Evolutionary conservation across 805 yeast genomes (phyloP).

Genomic region (Grigorovia yakushimaensis): DNA sequence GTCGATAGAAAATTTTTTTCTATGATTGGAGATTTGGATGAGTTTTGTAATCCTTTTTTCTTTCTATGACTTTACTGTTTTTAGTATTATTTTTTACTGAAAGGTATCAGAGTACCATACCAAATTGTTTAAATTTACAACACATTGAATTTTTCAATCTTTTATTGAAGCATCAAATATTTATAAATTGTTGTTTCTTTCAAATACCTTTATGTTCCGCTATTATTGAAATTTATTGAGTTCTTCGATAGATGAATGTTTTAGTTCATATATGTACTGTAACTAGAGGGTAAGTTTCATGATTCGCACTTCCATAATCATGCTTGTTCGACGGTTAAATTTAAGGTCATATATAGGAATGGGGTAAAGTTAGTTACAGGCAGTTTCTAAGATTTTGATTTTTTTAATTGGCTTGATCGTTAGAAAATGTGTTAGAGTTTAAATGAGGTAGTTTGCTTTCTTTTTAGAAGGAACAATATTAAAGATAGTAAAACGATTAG

Average conservation of each 20-base stretch:
- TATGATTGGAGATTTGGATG: too few relatives aligned
- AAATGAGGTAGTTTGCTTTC: constrained; percentile 1
- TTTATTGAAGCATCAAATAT: too few relatives aligned
- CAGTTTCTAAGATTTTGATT: too few relatives aligned
- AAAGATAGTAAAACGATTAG: too few relatives aligned
- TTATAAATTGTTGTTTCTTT: too few relatives aligned
- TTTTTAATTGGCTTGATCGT: neutral
- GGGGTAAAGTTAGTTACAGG: neutral
- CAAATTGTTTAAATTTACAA: neutral
- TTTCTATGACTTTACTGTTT: neutral
- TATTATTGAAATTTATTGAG: constrained; percentile 9
- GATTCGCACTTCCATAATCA: constrained; percentile 26
- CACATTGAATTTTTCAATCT: neutral
- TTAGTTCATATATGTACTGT: constrained; percentile 18
- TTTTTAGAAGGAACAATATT: too few relatives aligned
- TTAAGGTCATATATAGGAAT: constrained; percentile 13
- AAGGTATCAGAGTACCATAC: neutral
- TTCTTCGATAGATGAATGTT: constrained; percentile 13
- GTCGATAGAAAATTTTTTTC: too few relatives aligned
- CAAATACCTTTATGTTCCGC: constrained; percentile 1
- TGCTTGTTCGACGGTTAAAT: constrained; percentile 10
- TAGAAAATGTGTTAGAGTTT: neutral
- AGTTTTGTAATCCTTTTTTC: neutral
- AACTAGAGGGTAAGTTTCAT: constrained; percentile 10
- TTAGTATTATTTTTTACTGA: neutral